A percentile compares a stretch with the other conserved stretches of the same genome.
Conservation (phyloP, 495 filamentous ascomycete genomes). For the Achaetomiella virescens region DNA sequence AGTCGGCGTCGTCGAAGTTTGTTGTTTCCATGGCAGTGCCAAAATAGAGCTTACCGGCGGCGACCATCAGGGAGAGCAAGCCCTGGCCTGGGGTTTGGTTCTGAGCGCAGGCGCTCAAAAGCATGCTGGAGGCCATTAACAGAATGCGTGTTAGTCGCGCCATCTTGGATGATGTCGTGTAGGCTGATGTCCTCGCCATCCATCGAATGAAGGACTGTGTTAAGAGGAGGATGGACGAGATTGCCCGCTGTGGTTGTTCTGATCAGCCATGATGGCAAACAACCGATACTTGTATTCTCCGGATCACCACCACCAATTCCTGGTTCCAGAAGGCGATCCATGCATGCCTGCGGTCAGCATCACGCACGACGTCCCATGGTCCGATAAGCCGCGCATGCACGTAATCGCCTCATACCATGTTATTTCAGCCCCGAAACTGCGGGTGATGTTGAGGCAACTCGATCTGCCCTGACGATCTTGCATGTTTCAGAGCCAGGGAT, state of each 20-base stretch:
- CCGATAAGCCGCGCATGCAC: neutral
- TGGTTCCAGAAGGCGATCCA: neutral
- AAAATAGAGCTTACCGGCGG: conserved; percentile 27
- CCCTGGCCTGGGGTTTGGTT: conserved; percentile 5
- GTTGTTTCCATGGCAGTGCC: conserved; percentile 28
- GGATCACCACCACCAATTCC: neutral
- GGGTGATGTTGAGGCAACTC: neutral
- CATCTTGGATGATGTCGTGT: neutral
- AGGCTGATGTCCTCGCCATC: neutral
- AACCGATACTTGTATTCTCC: neutral
- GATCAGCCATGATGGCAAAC: neutral
- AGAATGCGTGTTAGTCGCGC: neutral
- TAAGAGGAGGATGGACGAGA: neutral
- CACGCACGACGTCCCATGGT: neutral
- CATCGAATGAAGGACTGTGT: too few species aligned
- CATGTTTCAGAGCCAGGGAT: conserved; percentile 1
- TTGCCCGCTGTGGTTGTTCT: neutral
- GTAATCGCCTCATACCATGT: neutral
- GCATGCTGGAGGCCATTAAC: neutral
- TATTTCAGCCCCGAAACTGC: neutral
- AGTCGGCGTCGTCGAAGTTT: conserved; percentile 41
- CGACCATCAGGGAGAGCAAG: conserved; percentile 23
- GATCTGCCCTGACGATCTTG: neutral
- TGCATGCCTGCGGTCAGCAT: neutral
- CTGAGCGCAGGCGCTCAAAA: conserved; percentile 4